phyloP scores from a whole-genome alignment of 208 protist species.

The Wallacemonas sp. region DNA sequence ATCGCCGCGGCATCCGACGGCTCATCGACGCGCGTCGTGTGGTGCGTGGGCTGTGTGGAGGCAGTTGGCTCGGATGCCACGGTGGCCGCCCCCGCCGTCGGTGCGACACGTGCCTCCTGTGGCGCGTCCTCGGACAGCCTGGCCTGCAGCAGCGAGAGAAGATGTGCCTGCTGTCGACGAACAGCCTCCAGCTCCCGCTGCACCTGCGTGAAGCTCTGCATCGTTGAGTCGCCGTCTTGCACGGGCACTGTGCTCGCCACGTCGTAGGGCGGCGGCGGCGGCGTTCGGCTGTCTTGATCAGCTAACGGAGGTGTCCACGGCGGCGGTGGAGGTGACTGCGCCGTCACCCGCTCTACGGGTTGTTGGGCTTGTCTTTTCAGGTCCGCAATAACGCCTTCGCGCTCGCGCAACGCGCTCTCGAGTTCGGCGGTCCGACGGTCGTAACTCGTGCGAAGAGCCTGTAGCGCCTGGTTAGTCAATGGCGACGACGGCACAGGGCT shows the following conservation, averaged over 20 bases:
- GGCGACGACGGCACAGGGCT: no score
- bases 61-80: no score
- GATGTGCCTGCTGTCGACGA: constrained; percentile 14
- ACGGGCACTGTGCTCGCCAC: neutral
- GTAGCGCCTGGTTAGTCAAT: neutral
- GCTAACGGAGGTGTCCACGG: neutral
- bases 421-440: neutral
- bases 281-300: no score
- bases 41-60: neutral
- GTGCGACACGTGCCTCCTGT: no score
- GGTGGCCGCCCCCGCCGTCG: no score
- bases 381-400: neutral
- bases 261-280: neutral
- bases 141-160: neutral
- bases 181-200: constrained; percentile 15
- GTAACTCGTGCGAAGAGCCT: neutral
- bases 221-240: neutral
- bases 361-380: neutral
- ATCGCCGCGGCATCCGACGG: constrained; percentile 13
- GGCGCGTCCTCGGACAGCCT: neutral
- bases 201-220: neutral
- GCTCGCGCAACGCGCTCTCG: neutral
- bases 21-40: constrained; percentile 8
- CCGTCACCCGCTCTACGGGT: neutral
- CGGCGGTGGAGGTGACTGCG: neutral